Conservation (phyloP, 495 filamentous ascomycete genomes). For the Aspergillus panamensis region DNA sequence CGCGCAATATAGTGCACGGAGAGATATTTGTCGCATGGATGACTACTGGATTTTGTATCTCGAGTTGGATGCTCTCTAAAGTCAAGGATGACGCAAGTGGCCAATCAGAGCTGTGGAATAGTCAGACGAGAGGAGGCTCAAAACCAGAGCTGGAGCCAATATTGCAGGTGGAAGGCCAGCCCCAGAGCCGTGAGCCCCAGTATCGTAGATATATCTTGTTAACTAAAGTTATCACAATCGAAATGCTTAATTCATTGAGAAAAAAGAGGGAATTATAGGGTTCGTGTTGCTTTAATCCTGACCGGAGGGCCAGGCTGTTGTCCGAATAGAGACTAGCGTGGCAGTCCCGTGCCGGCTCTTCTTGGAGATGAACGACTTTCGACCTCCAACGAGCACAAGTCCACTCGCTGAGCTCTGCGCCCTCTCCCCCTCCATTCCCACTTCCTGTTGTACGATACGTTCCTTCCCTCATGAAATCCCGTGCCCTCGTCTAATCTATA, state of each 20-base stretch:
- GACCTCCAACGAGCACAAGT: conserved; percentile 33
- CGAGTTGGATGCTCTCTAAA: background rate
- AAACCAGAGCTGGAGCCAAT: background rate
- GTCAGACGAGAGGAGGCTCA: conserved; percentile 21
- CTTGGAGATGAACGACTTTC: conserved; percentile 26
- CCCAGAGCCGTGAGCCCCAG: background rate
- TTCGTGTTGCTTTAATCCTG: background rate
- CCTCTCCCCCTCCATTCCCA: conserved; percentile 34
- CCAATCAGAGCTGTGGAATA: conserved; percentile 26
- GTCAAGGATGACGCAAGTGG: background rate
- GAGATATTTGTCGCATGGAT: background rate
- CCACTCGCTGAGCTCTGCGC: conserved; percentile 32
- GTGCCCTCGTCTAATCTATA: conserved; percentile 30
- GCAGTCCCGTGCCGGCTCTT: conserved; percentile 40
- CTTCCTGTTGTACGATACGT: conserved; percentile 12
- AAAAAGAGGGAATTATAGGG: background rate
- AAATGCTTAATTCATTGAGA: background rate
- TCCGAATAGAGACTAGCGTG: conserved; percentile 39
- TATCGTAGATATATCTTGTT: too few species aligned
- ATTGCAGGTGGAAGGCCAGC: background rate
- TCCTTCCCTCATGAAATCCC: conserved; percentile 21
- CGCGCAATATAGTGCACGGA: background rate
- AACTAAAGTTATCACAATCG: too few species aligned
- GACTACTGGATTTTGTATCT: background rate
- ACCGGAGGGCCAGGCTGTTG: conserved; percentile 8